Evolutionary conservation across 768 basidiomycete genomes (phyloP), one percentile per base, ranked within the genome.

Genomic region (Cantharellus cinnabarinus): DNA sequence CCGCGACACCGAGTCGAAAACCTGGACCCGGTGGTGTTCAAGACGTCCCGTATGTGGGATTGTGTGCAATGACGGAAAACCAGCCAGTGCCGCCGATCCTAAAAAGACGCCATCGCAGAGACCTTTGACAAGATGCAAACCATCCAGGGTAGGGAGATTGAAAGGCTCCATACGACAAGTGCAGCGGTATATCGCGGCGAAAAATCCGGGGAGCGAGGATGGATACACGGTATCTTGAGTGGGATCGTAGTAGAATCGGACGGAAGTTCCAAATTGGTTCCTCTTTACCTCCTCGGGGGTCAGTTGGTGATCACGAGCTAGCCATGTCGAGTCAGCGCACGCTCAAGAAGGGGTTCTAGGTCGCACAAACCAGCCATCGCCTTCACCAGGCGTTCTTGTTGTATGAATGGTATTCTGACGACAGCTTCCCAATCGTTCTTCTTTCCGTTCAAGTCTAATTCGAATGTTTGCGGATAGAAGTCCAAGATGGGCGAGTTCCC

Each of bases 351-450:
- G 42, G 14, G 15, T 58, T 4, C 42, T 35, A 54, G n/a, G 14
- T 37, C 7, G 2, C 5, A 72, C 81, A 65, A 68, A 88, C 89
- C 70, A 40, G 74, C 71, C 94, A 99, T 97, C 2, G 93, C 87
- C 40, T 73, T 73, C 40, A 95, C 71, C 29, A 99, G 68, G 57
- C 89, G 75, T 5, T 71, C 64, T 68, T 93, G 81, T 52, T 95
- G 82, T 61, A 99, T 97, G 70, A 99, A 99, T 0, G 95, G 95
- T 64, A 99, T 97, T 72, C 98, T 98, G 58, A 99, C 90, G 56
- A 98, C 80, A 0, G 95, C 94, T 69, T 99, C 95, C 95, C 95
- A 99, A 35, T 97, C 94, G 64, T 85, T 83, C 68, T 91, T 98
- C 77, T 99, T 99, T 40, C 95, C 95, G 64, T 99, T 98, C 67